A percentile compares a stretch with the other conserved stretches of the same genome.
phyloP scores from a whole-genome alignment of 2,329 filamentous ascomycete species.

The Chaetomium sp. region DNA sequence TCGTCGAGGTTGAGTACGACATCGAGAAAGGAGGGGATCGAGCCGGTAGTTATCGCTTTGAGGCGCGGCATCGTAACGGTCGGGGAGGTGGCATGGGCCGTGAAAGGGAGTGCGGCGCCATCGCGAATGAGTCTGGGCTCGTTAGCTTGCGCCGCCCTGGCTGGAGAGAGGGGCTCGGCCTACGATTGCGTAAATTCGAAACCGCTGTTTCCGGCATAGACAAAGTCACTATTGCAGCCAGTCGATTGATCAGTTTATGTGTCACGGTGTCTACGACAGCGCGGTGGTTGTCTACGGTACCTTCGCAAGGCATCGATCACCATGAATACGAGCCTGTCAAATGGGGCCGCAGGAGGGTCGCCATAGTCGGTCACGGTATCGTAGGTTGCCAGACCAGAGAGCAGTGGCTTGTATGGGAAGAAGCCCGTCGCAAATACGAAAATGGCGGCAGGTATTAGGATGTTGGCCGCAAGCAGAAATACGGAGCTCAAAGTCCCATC shows the following conservation, averaged over 20 bases:
- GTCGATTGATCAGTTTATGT: constrained; percentile 19
- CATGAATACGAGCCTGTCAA: constrained; percentile 94
- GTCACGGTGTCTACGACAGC: not conserved
- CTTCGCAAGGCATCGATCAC: constrained; percentile 93
- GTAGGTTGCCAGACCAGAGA: constrained; percentile 75
- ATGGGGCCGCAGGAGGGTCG: constrained; percentile 65
- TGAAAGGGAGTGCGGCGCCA: constrained; percentile 87
- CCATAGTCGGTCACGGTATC: constrained; percentile 55
- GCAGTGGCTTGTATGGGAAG: constrained; percentile 95
- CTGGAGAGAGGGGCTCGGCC: constrained; percentile 26
- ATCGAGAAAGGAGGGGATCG: constrained; percentile 96
- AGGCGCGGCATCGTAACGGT: constrained; percentile 98
- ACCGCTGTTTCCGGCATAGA: constrained; percentile 77
- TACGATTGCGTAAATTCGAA: constrained; percentile 90
- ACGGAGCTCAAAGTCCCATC: constrained; percentile 40
- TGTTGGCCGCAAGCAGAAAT: constrained; percentile 65
- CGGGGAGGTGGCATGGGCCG: constrained; percentile 91
- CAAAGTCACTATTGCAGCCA: constrained; percentile 72
- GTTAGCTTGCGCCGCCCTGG: constrained; percentile 16
- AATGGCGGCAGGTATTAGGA: constrained; percentile 75
- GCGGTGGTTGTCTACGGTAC: constrained; percentile 45
- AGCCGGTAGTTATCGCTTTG: constrained; percentile 96
- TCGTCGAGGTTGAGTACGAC: constrained; percentile 96
- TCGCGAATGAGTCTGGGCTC: constrained; percentile 71
- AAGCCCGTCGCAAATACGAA: constrained; percentile 84